Evolutionary conservation across 2,329 filamentous ascomycete genomes (phyloP).

Genomic region (Lasiodiplodia theobromae): DNA sequence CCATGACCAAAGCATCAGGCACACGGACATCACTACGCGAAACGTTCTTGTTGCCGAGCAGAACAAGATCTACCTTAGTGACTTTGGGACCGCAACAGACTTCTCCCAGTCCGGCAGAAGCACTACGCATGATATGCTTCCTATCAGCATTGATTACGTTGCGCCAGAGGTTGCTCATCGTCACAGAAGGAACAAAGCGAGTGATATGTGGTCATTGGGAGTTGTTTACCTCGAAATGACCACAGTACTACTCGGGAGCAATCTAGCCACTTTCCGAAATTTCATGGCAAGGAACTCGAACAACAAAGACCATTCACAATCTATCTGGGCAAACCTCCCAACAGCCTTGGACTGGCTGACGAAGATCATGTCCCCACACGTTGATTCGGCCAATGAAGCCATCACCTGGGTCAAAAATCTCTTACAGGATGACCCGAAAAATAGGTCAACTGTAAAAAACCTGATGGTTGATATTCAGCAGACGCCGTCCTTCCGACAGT

Average conservation of each 20-base stretch:
- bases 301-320: background rate
- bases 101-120: constrained; percentile 23
- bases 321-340: constrained; percentile 3
- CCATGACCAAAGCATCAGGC: constrained; percentile 20
- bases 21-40: constrained; percentile 28
- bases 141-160: constrained; percentile 15
- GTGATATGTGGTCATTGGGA: constrained; percentile 30
- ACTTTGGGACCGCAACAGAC: constrained; percentile 38
- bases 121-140: background rate
- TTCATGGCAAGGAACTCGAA: background rate
- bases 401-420: constrained; percentile 31
- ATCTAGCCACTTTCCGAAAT: background rate
- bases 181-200: constrained; percentile 5
- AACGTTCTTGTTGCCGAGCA: constrained; percentile 22
- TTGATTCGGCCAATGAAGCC: constrained; percentile 30
- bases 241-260: background rate
- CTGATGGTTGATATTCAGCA: constrained; percentile 19
- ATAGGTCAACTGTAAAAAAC: constrained; percentile 23
- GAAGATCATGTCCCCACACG: background rate
- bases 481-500: background rate
- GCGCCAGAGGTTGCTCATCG: constrained; percentile 31
- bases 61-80: constrained; percentile 33
- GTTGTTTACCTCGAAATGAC: constrained; percentile 30
- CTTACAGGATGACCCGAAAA: constrained; percentile 11
- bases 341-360: background rate